Conservation (phyloP, 75 land plant genomes). For the Selaginella tamariscina region DNA sequence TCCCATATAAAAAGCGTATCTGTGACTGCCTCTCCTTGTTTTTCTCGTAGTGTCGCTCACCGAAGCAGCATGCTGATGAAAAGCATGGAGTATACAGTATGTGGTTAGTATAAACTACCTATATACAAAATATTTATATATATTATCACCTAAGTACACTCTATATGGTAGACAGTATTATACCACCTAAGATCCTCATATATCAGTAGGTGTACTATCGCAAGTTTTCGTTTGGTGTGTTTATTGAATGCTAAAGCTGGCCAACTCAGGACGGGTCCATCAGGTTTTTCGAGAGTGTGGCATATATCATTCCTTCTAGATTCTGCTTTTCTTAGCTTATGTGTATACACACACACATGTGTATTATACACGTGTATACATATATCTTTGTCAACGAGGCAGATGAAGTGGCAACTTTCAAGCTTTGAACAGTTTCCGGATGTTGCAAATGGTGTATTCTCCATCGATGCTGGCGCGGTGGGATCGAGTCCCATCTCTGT, state of each 20-base stretch:
- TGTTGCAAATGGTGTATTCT: not conserved
- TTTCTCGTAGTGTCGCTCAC: no score
- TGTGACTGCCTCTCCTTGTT: no score
- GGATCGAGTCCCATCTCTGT: not conserved
- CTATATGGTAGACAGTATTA: no score
- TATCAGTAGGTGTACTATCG: not conserved
- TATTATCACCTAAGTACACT: no score
- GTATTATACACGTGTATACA: not conserved
- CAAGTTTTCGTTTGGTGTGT: not conserved
- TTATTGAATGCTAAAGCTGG: not conserved
- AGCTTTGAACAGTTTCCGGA: not conserved
- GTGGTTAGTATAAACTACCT: no score
- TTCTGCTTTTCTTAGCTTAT: not conserved
- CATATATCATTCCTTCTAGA: not conserved
- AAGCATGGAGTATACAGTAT: no score
- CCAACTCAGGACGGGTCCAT: not conserved
- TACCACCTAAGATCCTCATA: no score
- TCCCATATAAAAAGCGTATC: no score
- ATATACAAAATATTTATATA: no score
- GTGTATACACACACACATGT: not conserved
- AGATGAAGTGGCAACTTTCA: no score
- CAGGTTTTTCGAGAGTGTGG: not conserved
- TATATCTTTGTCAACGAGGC: not conserved
- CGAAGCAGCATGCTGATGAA: no score
- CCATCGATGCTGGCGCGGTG: not conserved